phyloP scores from a whole-genome alignment of 495 filamentous ascomycete genomes.

The Podospora fimiseda region DNA sequence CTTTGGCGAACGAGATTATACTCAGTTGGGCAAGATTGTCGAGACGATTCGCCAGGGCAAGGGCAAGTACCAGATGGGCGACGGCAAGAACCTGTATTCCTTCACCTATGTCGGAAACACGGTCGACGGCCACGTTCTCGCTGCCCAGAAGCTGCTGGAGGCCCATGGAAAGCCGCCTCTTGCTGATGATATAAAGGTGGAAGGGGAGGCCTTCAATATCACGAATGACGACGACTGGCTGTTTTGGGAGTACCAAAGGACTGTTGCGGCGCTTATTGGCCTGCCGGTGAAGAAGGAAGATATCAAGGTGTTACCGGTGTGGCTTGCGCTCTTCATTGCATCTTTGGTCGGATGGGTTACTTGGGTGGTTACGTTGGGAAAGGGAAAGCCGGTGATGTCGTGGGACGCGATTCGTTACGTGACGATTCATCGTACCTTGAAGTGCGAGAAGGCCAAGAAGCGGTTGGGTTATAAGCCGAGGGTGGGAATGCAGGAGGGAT shows the following conservation, averaged over 20 bases:
- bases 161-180: slow-evolving; percentile 19
- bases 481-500: slow-evolving; percentile 50
- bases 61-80: slow-evolving; percentile 33
- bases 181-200: slow-evolving; percentile 39
- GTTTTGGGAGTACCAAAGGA: slow-evolving; percentile 55
- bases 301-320: slow-evolving; percentile 38
- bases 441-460: slow-evolving; percentile 49
- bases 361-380: slow-evolving; percentile 33
- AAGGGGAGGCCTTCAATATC: slow-evolving; percentile 58
- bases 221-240: slow-evolving; percentile 57
- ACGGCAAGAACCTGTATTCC: slow-evolving; percentile 54
- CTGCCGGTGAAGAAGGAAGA: slow-evolving; percentile 13
- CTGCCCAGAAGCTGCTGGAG: slow-evolving; percentile 51
- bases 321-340: slow-evolving; percentile 45
- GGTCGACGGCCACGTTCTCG: slow-evolving; percentile 58
- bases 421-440: slow-evolving; percentile 20
- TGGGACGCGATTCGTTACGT: slow-evolving; percentile 9
- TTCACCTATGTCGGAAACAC: slow-evolving; percentile 56
- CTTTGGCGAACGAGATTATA: slow-evolving; percentile 24
- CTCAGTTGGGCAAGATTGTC: slow-evolving; percentile 17
- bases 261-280: slow-evolving; percentile 32
- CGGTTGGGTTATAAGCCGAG: slow-evolving; percentile 54
- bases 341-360: slow-evolving; percentile 44
- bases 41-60: slow-evolving; percentile 9
- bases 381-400: slow-evolving; percentile 6